These are phyloP conservation scores for Phlebopus sp. DNA, from an alignment of 1,284 basidiomycete genomes.

Conservation along the genomic window DNA sequence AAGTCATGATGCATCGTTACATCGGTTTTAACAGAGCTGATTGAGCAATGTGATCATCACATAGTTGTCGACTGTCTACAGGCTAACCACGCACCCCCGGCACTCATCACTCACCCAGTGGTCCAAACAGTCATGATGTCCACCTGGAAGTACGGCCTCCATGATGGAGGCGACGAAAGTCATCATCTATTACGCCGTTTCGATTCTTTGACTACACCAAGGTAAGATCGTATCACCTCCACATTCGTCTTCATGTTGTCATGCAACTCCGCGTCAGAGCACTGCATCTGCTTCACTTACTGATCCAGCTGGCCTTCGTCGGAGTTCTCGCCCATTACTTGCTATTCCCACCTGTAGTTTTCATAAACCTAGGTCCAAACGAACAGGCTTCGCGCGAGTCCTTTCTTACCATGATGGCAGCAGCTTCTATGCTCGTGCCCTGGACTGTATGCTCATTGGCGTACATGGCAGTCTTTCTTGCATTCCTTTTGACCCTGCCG, in stretches of 20 bases:
- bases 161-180: not conserved
- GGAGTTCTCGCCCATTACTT: slow-evolving; percentile 43
- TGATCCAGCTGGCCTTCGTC: slow-evolving; percentile 39
- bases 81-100: slow-evolving; percentile 28
- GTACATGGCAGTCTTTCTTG: slow-evolving; percentile 32
- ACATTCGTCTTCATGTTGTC: not conserved
- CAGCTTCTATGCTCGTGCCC: slow-evolving; percentile 29
- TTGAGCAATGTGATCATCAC: not conserved
- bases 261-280: slow-evolving; percentile 32
- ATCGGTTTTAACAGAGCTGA: not conserved
- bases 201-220: slow-evolving; percentile 41
- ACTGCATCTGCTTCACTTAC: slow-evolving; percentile 45
- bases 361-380: slow-evolving; percentile 19
- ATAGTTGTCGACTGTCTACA: slow-evolving; percentile 50
- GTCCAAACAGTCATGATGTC: slow-evolving; percentile 39
- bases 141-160: slow-evolving; percentile 43
- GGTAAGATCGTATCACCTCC: slow-evolving; percentile 31
- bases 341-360: slow-evolving; percentile 39
- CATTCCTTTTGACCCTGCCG: slow-evolving; percentile 34
- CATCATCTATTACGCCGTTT: slow-evolving; percentile 28
- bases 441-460: slow-evolving; percentile 24
- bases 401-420: slow-evolving; percentile 37
- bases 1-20: slow-evolving; percentile 7
- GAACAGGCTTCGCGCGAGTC: slow-evolving; percentile 35
- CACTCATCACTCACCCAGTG: slow-evolving; percentile 41